phyloP scores from a whole-genome alignment of 805 yeast genomes.

The Vanderwaltozyma verrucispora region DNA sequence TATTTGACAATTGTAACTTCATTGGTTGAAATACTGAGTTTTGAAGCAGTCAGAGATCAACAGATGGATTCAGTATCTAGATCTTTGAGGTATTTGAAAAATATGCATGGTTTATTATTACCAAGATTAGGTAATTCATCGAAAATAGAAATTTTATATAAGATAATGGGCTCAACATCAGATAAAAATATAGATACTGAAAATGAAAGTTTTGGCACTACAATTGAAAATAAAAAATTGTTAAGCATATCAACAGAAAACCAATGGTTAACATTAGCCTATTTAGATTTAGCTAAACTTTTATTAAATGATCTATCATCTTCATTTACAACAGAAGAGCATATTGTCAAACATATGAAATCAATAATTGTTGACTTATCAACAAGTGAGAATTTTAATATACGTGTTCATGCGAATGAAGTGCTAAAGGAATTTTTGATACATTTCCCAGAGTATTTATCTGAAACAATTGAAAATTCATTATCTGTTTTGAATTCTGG shows the following conservation, averaged over 20 bases:
- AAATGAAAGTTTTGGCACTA: too few species aligned
- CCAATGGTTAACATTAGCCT: conserved; percentile 17
- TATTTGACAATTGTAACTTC: conserved; percentile 20
- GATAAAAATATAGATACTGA: neutral
- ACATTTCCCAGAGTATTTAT: conserved; percentile 29
- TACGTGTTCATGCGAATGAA: conserved; percentile 35
- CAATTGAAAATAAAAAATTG: too few species aligned
- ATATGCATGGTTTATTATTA: conserved; percentile 15
- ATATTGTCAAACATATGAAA: conserved; percentile 25
- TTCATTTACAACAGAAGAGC: conserved; percentile 21
- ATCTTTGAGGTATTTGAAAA: conserved; percentile 15
- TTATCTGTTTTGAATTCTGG: conserved; percentile 29
- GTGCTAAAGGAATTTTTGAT: conserved; percentile 26
- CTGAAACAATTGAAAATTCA: conserved; percentile 29
- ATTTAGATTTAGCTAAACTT: conserved; percentile 14
- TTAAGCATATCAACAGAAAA: too few species aligned
- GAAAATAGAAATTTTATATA: conserved; percentile 24
- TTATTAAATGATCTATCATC: conserved; percentile 20
- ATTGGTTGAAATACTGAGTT: conserved; percentile 22
- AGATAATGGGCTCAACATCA: conserved; percentile 6
- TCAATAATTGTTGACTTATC: conserved; percentile 30
- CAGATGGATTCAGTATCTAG: conserved; percentile 15
- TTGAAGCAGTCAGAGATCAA: conserved; percentile 10
- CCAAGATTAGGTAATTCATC: conserved; percentile 28
- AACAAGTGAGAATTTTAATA: conserved; percentile 30